A percentile compares a stretch with the other conserved stretches of the same genome.
Evolutionary conservation across 176 grass and related monocot genomes (phyloP).

Genomic region (Paspalum vaginatum): DNA sequence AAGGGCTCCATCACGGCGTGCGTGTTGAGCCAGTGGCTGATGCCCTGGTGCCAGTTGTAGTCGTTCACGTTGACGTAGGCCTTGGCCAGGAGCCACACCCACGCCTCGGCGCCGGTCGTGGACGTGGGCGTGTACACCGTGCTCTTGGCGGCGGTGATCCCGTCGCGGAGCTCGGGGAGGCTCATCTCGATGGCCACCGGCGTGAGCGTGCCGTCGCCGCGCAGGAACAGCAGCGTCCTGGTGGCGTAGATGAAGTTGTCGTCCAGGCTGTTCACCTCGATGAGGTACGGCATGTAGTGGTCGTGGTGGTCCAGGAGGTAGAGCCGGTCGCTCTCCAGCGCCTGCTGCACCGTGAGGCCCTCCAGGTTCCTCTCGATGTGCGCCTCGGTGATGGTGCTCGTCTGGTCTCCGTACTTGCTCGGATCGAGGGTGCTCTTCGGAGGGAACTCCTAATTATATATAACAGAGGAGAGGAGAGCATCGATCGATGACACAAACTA

Average conservation of each 20-base stretch:
- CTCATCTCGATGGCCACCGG: constrained; percentile 9
- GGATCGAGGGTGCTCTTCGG: constrained; percentile 60
- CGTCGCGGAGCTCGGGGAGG: background rate
- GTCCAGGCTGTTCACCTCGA: constrained; percentile 35
- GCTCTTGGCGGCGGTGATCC: background rate
- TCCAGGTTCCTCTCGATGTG: constrained; percentile 51
- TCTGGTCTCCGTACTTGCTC: constrained; percentile 60
- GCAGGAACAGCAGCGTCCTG: constrained; percentile 44
- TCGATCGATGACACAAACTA: too few species aligned
- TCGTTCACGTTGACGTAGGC: constrained; percentile 31
- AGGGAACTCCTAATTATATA: constrained; percentile 51
- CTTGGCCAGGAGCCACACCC: constrained; percentile 32
- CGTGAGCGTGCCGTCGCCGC: background rate
- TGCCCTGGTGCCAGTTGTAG: constrained; percentile 21
- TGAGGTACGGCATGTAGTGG: constrained; percentile 59
- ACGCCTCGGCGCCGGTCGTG: background rate
- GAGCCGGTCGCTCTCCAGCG: constrained; percentile 42
- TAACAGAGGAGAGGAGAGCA: too few species aligned
- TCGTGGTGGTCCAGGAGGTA: constrained; percentile 87
- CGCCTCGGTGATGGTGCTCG: constrained; percentile 55
- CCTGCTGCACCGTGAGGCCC: constrained; percentile 46
- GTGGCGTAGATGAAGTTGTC: constrained; percentile 65
- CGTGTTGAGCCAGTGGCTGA: constrained; percentile 45
- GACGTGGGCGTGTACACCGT: constrained; percentile 7
- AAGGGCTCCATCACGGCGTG: constrained; percentile 38